phyloP scores from a whole-genome alignment of 2,329 filamentous ascomycete species.

The Dactylonectria macrodidyma region DNA sequence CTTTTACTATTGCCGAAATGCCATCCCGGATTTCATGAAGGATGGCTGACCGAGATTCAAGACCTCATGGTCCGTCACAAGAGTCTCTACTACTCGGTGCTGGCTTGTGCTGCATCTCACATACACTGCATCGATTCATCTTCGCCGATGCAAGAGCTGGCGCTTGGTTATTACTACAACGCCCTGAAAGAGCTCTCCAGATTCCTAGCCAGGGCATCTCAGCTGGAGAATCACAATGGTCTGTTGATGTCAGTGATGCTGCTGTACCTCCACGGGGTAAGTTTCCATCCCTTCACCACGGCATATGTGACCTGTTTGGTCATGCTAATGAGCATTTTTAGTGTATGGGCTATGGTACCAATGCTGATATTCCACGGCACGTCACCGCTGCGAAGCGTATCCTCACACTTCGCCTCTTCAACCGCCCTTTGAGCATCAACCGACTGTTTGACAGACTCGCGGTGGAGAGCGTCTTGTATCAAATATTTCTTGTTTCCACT shows the following conservation, averaged over 20 bases:
- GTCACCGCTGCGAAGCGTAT: conserved; percentile 42
- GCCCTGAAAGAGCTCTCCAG: conserved; percentile 37
- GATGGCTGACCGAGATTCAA: conserved; percentile 49
- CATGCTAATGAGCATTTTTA: conserved; percentile 17
- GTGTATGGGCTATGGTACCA: conserved; percentile 40
- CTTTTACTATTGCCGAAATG: conserved; percentile 48
- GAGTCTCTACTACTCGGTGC: conserved; percentile 49
- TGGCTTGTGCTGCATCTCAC: conserved; percentile 48
- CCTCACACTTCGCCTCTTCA: conserved; percentile 32
- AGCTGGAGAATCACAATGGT: conserved; percentile 40
- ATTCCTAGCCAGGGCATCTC: conserved; percentile 27
- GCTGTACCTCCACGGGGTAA: conserved; percentile 45
- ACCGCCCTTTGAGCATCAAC: conserved; percentile 21
- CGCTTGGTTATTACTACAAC: conserved; percentile 42
- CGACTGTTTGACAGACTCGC: conserved; percentile 41
- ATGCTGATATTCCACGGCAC: conserved; percentile 39
- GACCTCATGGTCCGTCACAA: conserved; percentile 46
- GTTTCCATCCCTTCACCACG: not conserved
- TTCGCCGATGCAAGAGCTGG: conserved; percentile 39
- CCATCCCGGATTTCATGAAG: conserved; percentile 48
- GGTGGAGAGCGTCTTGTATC: conserved; percentile 45
- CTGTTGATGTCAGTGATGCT: conserved; percentile 47
- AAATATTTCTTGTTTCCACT: conserved; percentile 39
- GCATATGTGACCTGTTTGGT: too few species aligned
- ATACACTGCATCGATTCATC: conserved; percentile 38